Evolutionary conservation across 352 stramenopile genomes (phyloP).

Genomic region (Pythium utonaiense): DNA sequence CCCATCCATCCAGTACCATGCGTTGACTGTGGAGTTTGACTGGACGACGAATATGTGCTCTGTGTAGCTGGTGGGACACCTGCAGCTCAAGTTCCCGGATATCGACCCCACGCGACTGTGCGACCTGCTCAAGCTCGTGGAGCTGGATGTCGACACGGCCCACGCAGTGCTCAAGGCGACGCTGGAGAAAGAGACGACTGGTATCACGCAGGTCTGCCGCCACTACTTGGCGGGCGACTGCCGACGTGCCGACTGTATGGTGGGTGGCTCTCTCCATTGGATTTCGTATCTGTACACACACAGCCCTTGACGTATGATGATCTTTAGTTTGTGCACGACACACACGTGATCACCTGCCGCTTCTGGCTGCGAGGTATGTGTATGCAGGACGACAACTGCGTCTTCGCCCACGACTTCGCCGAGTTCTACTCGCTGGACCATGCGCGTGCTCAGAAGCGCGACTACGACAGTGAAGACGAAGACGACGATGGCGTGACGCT

Average conservation of each 20-base stretch:
- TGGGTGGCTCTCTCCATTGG: slow-evolving; percentile 24
- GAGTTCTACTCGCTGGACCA: slow-evolving; percentile 70
- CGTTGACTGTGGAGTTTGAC: neutral
- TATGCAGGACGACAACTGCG: slow-evolving; percentile 71
- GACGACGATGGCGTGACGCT: slow-evolving; percentile 33
- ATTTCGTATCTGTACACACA: no score
- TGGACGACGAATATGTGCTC: no score
- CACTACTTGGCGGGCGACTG: slow-evolving; percentile 82
- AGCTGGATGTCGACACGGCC: slow-evolving; percentile 69
- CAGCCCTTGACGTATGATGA: neutral
- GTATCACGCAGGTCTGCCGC: slow-evolving; percentile 70
- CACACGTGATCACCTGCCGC: slow-evolving; percentile 76
- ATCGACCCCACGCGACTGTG: slow-evolving; percentile 69
- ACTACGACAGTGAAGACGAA: slow-evolving; percentile 82
- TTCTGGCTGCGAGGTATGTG: slow-evolving; percentile 83
- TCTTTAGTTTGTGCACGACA: slow-evolving; percentile 83
- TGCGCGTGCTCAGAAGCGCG: slow-evolving; percentile 29
- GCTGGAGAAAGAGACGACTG: slow-evolving; percentile 67
- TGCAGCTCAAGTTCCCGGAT: slow-evolving; percentile 82
- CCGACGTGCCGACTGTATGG: slow-evolving; percentile 82
- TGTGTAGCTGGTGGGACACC: slow-evolving; percentile 63
- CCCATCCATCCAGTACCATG: neutral
- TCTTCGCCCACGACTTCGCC: slow-evolving; percentile 80
- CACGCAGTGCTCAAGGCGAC: slow-evolving; percentile 75
- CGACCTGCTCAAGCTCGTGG: slow-evolving; percentile 69